Base-by-base conservation (phyloP, 1,284 basidiomycete genomes). In the Coriolopsis trogii region DNA sequence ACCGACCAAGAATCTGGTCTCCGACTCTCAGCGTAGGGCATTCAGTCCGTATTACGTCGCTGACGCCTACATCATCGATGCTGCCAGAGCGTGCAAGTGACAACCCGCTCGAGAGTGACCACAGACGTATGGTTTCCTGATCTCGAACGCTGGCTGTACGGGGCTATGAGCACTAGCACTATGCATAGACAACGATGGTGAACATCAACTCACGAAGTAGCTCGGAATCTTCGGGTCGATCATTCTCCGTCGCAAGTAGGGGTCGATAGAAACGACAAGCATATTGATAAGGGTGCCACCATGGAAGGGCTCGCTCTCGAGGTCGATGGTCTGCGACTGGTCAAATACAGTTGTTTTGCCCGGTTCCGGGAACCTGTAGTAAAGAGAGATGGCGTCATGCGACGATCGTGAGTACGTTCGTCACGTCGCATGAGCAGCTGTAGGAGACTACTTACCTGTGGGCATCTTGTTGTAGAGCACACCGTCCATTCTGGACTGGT, bases 231-330 rank as follows among this genome's bases (percentile, higher is more conserved):
- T 48, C 1, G 63, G 53, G 7, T 52, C 58, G 1, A 67, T 62
- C 78, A 80, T 71, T 30, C 61, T 46, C 12, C 59, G 61, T 21
- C 69, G 64, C 63, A 79, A 60, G 64, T 80, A 81, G 0, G 80
- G 80, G 55, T 82, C 80, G 29, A 80, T 67, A 6, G 70, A 75
- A 4, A 80, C 57, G 0, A 71, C 70, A 15, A 81, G 67, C 1
- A 72, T 69, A 65, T 82, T 81, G 45, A 80, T 57, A 18, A 85
- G 67, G 80, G 66, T 1, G 12, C 80, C 80, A 16, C 81, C 83
- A 46, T 81, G 66, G 12, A 84, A 66, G 4, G 74, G 61, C 1
- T 74, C 75, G 15, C 56, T 75, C 4, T 81, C 77, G 24, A 78
- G 56, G 56, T 85, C 82, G 55, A 86, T 79, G 3, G 66, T 71